Base-by-base conservation (phyloP, 2,329 filamentous ascomycete species). In the Setomelanomma holmii region DNA sequence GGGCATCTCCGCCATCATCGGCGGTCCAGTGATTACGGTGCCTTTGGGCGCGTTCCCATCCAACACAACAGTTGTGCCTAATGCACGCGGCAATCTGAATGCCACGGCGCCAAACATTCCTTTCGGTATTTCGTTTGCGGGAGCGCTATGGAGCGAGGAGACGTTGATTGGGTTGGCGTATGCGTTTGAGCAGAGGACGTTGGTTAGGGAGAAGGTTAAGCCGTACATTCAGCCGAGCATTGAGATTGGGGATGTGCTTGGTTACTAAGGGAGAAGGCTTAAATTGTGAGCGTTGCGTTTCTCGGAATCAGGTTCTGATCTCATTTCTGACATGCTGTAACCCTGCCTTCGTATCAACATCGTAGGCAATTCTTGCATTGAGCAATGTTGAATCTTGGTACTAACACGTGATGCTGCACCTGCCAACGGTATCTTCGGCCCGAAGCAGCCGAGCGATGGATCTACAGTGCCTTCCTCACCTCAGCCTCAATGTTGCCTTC, bases 61-160 rank as follows among this genome's bases (percentile, higher is more conserved):
- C 0, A 79, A 80, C 23, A 80, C 79, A 5, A 73, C 75, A 1
- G 77, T 86, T 2, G 64, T 71, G 19, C 71, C 70, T 30, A 81
- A 83, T 45, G 47, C 55, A 0, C 74, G 81, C 6, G 80, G 82
- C 0, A 77, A 81, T n/a, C 71, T 89, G 6, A 80, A 85, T 7
- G 71, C 73, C 0, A 76, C 73, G 0, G 85, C 76, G 0, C 85
- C 86, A 0, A 82, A 83, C 16, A 69, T 85, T 1, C 79, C 79
- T 2, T 87, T 89, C 63, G 88, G 88, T 0, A 72, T 90, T 10
- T 79, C 79, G 6, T 89, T 90, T 61, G 74, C 89, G 40, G 88
- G 86, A 0, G 71, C 72, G 2, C 79, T 79, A 42, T 90, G 84
- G 76, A 82, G 79, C 30, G 88, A 90, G 69, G 82, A 82, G 61